Evolutionary conservation across 441 rosid species (phyloP).

Genomic region (Populus hybrid): DNA sequence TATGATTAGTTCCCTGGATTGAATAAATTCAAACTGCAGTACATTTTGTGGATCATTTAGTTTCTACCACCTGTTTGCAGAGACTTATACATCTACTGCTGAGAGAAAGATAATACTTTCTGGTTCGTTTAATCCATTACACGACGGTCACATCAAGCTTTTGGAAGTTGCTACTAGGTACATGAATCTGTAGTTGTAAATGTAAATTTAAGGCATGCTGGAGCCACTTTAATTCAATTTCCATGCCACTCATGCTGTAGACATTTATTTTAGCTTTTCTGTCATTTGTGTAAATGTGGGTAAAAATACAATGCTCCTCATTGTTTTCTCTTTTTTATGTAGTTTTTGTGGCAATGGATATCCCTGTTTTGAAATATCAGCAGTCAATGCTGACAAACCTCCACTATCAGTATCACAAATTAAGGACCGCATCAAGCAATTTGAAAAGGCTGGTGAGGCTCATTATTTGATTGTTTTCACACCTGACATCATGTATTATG

Average conservation of each 20-base stretch:
- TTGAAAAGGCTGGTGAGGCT: constrained; percentile 69
- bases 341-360: constrained; percentile 63
- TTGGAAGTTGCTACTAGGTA: constrained; percentile 90
- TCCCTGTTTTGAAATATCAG: constrained; percentile 91
- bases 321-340: constrained; percentile 27
- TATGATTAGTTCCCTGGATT: constrained; percentile 32
- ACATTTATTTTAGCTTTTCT: background rate
- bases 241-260: background rate
- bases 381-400: constrained; percentile 93
- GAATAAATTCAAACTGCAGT: constrained; percentile 3
- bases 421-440: constrained; percentile 75
- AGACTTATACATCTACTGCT: constrained; percentile 27
- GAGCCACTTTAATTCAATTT: background rate
- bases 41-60: constrained; percentile 12
- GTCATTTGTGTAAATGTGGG: background rate
- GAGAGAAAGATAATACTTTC: constrained; percentile 77
- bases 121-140: constrained; percentile 94
- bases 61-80: constrained; percentile 35
- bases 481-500: background rate
- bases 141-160: constrained; percentile 88
- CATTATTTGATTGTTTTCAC: constrained; percentile 10
- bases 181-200: constrained; percentile 16
- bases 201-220: background rate
- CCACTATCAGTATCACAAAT: constrained; percentile 64
- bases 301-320: background rate